A percentile compares a stretch with the other conserved stretches of the same genome.
Conservation (phyloP, 2,329 filamentous ascomycete genomes). For the Trichophyton verrucosum region DNA sequence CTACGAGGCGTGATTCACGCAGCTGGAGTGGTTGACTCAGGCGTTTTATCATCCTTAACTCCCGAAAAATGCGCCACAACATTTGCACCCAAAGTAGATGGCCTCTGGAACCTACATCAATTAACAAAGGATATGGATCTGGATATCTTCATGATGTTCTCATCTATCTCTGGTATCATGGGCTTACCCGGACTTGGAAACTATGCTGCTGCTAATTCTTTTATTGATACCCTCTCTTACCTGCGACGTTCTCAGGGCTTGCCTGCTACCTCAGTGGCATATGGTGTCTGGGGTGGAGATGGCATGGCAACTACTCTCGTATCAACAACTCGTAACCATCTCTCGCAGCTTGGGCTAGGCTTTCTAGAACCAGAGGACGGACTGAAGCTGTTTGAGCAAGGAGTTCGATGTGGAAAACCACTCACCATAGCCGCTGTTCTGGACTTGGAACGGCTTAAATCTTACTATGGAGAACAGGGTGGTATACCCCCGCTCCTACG, state of each 20-base stretch:
- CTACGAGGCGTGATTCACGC: conserved; percentile 7
- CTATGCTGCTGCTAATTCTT: conserved; percentile 10
- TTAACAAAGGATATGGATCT: conserved; percentile 5
- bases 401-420: not conserved
- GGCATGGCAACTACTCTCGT: not conserved
- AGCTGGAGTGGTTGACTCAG: conserved; percentile 8
- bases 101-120: conserved; percentile 17
- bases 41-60: not conserved
- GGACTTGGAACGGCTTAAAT: not conserved
- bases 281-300: conserved; percentile 3
- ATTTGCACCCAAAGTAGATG: conserved; percentile 20
- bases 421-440: conserved; percentile 1
- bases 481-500: not conserved
- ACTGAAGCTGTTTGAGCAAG: not conserved
- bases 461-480: conserved; percentile 1
- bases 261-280: conserved; percentile 1
- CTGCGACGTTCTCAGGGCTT: conserved; percentile 12
- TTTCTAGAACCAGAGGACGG: not conserved
- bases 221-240: conserved; percentile 9
- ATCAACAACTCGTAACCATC: not conserved
- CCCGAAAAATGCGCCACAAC: conserved; percentile 9
- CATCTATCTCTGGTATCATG: conserved; percentile 7
- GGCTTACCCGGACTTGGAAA: conserved; percentile 8
- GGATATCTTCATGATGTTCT: conserved; percentile 16
- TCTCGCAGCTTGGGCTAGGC: conserved; percentile 31